Conservation (phyloP, 164 flowering plant genomes). For the Vitis cinerea region DNA sequence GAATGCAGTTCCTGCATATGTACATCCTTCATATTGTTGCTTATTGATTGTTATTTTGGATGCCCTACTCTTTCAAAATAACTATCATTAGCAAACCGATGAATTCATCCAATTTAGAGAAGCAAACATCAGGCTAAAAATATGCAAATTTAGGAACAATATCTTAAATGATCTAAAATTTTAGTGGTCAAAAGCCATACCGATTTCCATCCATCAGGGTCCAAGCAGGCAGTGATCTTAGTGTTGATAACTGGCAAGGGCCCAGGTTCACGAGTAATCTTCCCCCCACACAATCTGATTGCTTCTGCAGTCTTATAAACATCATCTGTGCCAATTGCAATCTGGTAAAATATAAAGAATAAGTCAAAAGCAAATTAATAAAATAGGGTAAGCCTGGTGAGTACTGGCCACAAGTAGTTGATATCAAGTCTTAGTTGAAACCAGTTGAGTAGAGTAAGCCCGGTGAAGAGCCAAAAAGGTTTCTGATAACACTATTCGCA, state of each 20-base stretch:
- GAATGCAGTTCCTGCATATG: too few relatives aligned
- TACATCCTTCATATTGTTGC: too few relatives aligned
- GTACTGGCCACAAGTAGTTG: too few relatives aligned
- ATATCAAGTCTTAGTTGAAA: too few relatives aligned
- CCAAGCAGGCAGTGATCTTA: constrained; percentile 46
- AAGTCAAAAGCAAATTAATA: not conserved
- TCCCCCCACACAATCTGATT: constrained; percentile 33
- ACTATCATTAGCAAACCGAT: too few relatives aligned
- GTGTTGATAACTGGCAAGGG: constrained; percentile 45
- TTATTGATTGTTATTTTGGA: too few relatives aligned
- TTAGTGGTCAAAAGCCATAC: constrained; percentile 19
- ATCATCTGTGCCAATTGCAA: constrained; percentile 48
- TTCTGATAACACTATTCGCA: not conserved
- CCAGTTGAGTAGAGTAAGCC: not conserved
- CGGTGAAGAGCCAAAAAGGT: not conserved
- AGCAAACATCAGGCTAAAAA: too few relatives aligned
- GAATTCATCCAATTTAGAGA: too few relatives aligned
- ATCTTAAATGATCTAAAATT: too few relatives aligned
- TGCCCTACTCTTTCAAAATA: too few relatives aligned
- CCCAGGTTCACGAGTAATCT: constrained; percentile 41
- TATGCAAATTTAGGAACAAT: too few relatives aligned
- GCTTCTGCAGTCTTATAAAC: constrained; percentile 49
- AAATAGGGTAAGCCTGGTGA: not conserved
- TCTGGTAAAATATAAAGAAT: constrained; percentile 21
- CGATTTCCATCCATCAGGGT: constrained; percentile 55